Evolutionary conservation across 305 asterid genomes (phyloP), one percentile per base, ranked within the genome.

Genomic region (Solanum hybrid): DNA sequence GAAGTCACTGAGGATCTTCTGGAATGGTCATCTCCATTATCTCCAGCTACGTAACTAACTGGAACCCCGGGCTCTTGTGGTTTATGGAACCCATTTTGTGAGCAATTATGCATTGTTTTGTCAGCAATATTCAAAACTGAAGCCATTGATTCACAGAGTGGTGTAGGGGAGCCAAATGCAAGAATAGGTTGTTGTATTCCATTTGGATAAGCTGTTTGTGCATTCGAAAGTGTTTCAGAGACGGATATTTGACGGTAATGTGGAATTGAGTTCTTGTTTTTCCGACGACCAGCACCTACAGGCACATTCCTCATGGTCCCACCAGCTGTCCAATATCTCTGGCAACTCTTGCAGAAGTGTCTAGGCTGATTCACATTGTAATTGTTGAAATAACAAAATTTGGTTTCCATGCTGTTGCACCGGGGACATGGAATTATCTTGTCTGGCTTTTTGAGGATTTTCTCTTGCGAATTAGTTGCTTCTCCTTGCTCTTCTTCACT

Each of bases 251-350:
- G 95, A 15, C 94, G 94, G 92, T 91, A 95, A 17, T 94, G 98
- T 56, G 96, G 85, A 84, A 90, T 72, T 2, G 93, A 79, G 69
- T 90, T 93, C 94, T 97, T 97, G 96, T 96, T 97, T 92, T 94
- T 98, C 87, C 99, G 96, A n/a, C 99, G 97, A 42, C 99, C 99
- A 34, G 99, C 99, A 78, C 99, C 99, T 5, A 96, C 93, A 0
- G 99, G 98, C 32, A 98, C 99, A 26, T 95, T 98, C 90, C 99
- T 94, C 98, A 95, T 98, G 69, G 95, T 97, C 90, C 99, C 99
- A 22, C 99, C 99, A 64, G 99, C 99, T 76, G 99, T 98, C 99
- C 99, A 98, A 91, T 98, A 98, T 89, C 99, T 93, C 95, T 98
- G 99, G 93, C 99, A 98, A 78, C 94, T 96, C 94, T 94, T 96